Evolutionary conservation across 495 filamentous ascomycete species (phyloP), one percentile per base, ranked within the genome.

Genomic region (Aspergillus bertholletiae): DNA sequence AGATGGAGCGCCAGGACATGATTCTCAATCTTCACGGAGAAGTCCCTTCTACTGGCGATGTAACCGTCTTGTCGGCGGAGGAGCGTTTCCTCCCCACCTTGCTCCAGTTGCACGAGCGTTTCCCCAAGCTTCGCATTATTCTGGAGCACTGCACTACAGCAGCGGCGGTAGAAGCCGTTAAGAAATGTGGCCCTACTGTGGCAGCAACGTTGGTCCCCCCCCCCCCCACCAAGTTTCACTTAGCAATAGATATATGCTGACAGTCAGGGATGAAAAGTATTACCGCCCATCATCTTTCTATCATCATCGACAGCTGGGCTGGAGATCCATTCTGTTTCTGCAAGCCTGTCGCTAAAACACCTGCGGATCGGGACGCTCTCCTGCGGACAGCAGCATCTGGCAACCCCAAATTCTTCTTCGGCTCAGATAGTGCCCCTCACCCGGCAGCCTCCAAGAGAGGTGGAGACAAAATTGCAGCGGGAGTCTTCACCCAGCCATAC

Each of bases 401-500:
- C 17, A 77, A 87, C 56, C 76, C 82, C 3, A 92, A 91, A 64
- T 96, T 96, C 75, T 96, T 96, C 78, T 83, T 96, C 52, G 71
- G 76, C 58, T 77, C 65, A 27, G 87, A 90, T 64, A 83, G 80
- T 41, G 88, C 88, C 27, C 92, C 93, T 21, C 92, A 97, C 72
- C 85, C 86, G 8, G 80, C 86, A 13, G 66, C 70, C 13, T 83
- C 87, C 46, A 96, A 96, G 76, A 80, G 84, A 53, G 82, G 79
- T 52, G 76, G 69, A 45, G 75, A 76, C 47, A 87, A 80, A 70
- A 70, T 78, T n/a, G 88, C 90, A 5, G 90, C 89, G 5, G 92
- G 93, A 22, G 87, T 93, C 7, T 96, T 95, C 73, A 96, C 92
- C 7, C 92, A 96, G 68, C 88, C 89, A n/a, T 89, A 85, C 63